These are phyloP conservation scores for Neonectria hederae DNA, from an alignment of 2,329 filamentous ascomycete genomes.

Conservation along the genomic window DNA sequence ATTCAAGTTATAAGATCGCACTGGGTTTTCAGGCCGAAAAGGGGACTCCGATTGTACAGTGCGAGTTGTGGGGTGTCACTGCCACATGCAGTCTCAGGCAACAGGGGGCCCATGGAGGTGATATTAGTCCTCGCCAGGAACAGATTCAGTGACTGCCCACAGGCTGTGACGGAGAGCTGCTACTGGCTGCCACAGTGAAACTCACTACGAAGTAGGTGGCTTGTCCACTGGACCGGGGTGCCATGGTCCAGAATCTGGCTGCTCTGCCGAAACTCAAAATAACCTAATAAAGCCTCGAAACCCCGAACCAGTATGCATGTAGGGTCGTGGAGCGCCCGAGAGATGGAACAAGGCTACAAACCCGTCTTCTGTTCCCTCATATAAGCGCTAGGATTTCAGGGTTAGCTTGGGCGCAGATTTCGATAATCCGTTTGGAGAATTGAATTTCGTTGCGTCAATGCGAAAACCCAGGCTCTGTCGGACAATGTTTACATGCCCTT, in stretches of 20 bases:
- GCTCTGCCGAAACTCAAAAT: slow-evolving; percentile 9
- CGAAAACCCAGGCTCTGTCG: slow-evolving; percentile 1
- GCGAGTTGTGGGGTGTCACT: background rate
- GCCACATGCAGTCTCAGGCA: background rate
- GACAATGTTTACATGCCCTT: background rate
- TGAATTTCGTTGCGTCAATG: slow-evolving; percentile 2
- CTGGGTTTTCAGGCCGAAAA: background rate
- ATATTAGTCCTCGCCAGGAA: background rate
- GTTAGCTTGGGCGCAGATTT: slow-evolving; percentile 5
- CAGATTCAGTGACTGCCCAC: too few relatives aligned
- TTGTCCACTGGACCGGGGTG: background rate
- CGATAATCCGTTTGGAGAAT: background rate
- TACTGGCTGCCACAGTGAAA: background rate
- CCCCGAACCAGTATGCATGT: too few relatives aligned
- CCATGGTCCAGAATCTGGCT: background rate
- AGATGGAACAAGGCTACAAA: background rate
- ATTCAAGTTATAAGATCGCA: too few relatives aligned
- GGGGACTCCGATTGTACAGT: background rate
- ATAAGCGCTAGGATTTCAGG: slow-evolving; percentile 1
- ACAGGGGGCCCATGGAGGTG: background rate
- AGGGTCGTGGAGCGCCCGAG: too few relatives aligned
- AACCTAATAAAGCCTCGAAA: background rate
- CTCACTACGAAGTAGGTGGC: too few relatives aligned
- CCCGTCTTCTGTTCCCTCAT: background rate
- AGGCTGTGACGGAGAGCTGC: background rate